Conservation (phyloP, 179 eudicot species). For the Corrigiola litoralis region DNA sequence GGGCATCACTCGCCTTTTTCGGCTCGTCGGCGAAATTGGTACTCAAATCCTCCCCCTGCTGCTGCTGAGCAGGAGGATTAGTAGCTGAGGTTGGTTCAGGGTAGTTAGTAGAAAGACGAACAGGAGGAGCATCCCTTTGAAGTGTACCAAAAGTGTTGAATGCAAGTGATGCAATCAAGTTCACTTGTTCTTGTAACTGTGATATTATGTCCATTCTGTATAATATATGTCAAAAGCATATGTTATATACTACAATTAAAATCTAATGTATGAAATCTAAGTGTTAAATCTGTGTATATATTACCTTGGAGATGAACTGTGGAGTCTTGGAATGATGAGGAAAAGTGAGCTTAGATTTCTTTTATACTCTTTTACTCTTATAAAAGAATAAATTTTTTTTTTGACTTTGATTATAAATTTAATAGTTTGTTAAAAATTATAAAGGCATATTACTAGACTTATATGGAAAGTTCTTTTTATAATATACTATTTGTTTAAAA, state of each 20-base stretch:
- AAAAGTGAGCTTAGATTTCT: no score
- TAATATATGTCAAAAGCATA: neutral
- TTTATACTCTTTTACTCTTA: no score
- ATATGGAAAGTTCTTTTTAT: no score
- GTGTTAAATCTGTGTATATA: no score
- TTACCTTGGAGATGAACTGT: no score
- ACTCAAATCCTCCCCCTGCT: conserved; percentile 35
- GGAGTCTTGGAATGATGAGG: no score
- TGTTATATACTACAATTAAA: neutral
- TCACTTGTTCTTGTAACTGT: conserved; percentile 80
- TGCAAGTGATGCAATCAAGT: conserved; percentile 61
- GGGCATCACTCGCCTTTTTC: conserved; percentile 61
- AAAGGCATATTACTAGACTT: no score
- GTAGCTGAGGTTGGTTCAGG: conserved; percentile 74
- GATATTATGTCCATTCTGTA: conserved; percentile 72
- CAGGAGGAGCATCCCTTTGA: conserved; percentile 86
- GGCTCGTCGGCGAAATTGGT: conserved; percentile 57
- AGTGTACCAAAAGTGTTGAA: conserved; percentile 87
- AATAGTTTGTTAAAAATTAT: no score
- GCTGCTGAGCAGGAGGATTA: conserved; percentile 17
- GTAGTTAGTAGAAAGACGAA: conserved; percentile 81
- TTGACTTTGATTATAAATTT: no score
- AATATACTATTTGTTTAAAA: no score
- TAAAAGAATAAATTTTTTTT: no score
- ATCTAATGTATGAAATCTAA: no score